A percentile compares a stretch with the other conserved stretches of the same genome.
These are phyloP conservation scores for Sinapis alba DNA, from an alignment of 441 rosid genomes.

Conservation along the genomic window DNA sequence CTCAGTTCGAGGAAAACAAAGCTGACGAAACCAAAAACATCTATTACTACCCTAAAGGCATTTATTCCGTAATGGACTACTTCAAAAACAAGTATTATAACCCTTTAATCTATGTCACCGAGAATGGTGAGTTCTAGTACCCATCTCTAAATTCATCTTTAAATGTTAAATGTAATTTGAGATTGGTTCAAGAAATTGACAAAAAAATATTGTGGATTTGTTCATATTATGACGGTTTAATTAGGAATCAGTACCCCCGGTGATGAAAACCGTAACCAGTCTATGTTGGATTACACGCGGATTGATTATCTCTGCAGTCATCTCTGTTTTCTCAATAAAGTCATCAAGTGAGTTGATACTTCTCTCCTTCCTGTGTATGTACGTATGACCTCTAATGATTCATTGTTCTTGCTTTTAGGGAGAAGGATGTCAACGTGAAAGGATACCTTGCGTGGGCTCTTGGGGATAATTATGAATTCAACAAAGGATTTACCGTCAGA, in stretches of 20 bases:
- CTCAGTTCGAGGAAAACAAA: background rate
- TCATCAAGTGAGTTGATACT: slow-evolving; percentile 22
- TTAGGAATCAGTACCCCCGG: slow-evolving; percentile 13
- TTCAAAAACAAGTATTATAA: background rate
- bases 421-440: slow-evolving; percentile 16
- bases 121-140: slow-evolving; percentile 17
- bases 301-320: slow-evolving; percentile 32
- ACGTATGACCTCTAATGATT: background rate
- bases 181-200: slow-evolving; percentile 1
- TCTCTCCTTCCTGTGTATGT: background rate
- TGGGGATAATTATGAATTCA: slow-evolving; percentile 32
- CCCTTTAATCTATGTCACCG: background rate
- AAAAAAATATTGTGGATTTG: background rate
- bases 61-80: background rate
- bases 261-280: background rate
- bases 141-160: background rate
- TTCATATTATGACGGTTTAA: background rate
- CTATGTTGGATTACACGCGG: slow-evolving; percentile 12
- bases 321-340: slow-evolving; percentile 33
- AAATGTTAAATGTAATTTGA: background rate
- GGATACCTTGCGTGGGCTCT: slow-evolving; percentile 37
- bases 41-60: slow-evolving; percentile 9
- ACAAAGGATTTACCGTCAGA: slow-evolving; percentile 24
- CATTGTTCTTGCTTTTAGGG: background rate
- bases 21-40: background rate